Evolutionary conservation across 805 yeast species (phyloP), one percentile per base, ranked within the genome.

Genomic region (Isabelozyma pseudorhagii): DNA sequence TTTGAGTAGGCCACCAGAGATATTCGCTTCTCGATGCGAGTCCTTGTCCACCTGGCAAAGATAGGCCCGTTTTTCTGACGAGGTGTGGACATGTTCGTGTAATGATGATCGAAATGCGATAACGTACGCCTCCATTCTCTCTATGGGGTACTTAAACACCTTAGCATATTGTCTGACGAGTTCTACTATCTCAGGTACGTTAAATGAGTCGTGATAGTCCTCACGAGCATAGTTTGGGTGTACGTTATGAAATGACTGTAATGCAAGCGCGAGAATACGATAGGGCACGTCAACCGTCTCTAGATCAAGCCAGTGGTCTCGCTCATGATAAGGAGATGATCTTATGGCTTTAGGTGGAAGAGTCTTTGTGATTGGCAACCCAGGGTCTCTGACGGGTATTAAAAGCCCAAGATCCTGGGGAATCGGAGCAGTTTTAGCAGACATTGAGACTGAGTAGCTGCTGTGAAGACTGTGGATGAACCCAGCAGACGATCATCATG

Each of bases 1-100:
- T 50, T 71, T 71, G 46, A 71, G 54, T 7, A 71, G 58, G 0
- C 75, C 75, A 1, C 75, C 75, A 6, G 69, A 59, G 10, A 29
- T 45, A 53, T 62, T 71, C 14, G 75, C 75, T 48, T 70, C 75
- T 14, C 45, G 47, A 47, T 71, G 75, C 3, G 73, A 63, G 2
- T 48, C 58, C 47, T 63, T 58, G 51, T 71, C 76, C 5, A 69
- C 54, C 13, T 56, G 52, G 0, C 66, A 66, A 15, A 71, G 54
- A 39, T 53, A 46, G 39, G 54, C 51, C 38, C 74, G 57, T 36
- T 62, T 61, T 15, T 60, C 62, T 1, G 56, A 47, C 9, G 65
- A 57, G 3, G 40, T 49, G 45, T 56, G 62, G 9, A 67, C 62
- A 21, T 68, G 68, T 2, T 51, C 54, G 43, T 57, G 54, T 8